Percentiles rank a stretch among this genome's conserved stretches.
Conservation (phyloP, 495 filamentous ascomycete species). For the Xeromyces bisporus region DNA sequence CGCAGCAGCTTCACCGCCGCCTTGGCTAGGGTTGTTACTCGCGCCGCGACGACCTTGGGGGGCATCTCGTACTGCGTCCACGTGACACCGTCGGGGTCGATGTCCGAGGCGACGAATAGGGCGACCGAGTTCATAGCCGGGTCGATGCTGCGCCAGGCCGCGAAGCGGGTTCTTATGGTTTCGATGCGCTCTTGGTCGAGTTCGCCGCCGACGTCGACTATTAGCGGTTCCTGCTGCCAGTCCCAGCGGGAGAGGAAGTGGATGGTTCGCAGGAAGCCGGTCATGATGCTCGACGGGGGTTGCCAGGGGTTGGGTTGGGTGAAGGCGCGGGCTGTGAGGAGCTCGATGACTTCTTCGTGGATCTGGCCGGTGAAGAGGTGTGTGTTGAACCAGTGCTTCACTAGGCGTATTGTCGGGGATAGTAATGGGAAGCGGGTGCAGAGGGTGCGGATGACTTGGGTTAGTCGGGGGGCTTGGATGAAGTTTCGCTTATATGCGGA, state of each 20-base stretch:
- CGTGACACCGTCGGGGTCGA: constrained; percentile 58
- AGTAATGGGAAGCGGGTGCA: constrained; percentile 68
- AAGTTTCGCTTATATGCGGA: constrained; percentile 55
- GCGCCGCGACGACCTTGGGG: constrained; percentile 63
- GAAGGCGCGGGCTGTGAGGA: constrained; percentile 58
- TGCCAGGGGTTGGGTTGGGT: constrained; percentile 71
- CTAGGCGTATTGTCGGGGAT: constrained; percentile 69
- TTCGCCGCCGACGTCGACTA: constrained; percentile 51
- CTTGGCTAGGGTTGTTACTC: constrained; percentile 66
- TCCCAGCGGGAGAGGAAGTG: constrained; percentile 71
- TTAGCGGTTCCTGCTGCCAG: constrained; percentile 67
- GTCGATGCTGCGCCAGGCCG: constrained; percentile 66
- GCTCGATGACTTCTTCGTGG: constrained; percentile 64
- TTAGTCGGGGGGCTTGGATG: constrained; percentile 56
- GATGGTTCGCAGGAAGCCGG: constrained; percentile 68
- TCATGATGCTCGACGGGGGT: constrained; percentile 57
- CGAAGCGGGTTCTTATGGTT: constrained; percentile 49
- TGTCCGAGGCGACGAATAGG: constrained; percentile 65
- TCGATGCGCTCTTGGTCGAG: constrained; percentile 35
- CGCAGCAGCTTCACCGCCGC: constrained; percentile 46
- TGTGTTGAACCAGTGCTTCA: constrained; percentile 76
- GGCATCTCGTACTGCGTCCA: constrained; percentile 60
- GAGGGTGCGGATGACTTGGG: constrained; percentile 58
- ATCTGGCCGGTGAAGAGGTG: constrained; percentile 68
- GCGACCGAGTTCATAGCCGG: constrained; percentile 70